phyloP scores from a whole-genome alignment of 352 stramenopile species.

The Thraustotheca clavata region DNA sequence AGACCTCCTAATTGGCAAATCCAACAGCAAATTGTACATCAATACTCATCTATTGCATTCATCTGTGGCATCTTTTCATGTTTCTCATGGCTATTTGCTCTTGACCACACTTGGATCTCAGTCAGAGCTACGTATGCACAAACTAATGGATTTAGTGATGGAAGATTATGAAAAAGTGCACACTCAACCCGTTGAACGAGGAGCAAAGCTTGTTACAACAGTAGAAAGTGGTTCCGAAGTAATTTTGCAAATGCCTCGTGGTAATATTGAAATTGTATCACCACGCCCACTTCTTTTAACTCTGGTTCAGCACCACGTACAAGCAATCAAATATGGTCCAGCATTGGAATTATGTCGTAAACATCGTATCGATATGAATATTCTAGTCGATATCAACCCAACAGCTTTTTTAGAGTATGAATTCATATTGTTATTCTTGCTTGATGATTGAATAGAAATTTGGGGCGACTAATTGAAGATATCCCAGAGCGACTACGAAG shows the following conservation, averaged over 20 bases:
- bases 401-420: constrained; percentile 31
- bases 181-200: constrained; percentile 47
- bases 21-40: constrained; percentile 42
- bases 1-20: neutral
- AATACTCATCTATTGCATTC: constrained; percentile 31
- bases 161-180: neutral
- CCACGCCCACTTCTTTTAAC: constrained; percentile 52
- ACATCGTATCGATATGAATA: constrained; percentile 67
- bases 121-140: constrained; percentile 44
- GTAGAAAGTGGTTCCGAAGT: constrained; percentile 44
- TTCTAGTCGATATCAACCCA: constrained; percentile 58
- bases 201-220: constrained; percentile 48
- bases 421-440: constrained; percentile 33
- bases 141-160: constrained; percentile 21
- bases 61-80: constrained; percentile 56
- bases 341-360: constrained; percentile 66
- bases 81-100: constrained; percentile 39
- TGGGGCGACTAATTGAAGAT: neutral
- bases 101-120: constrained; percentile 57
- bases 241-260: constrained; percentile 63
- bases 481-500: constrained; percentile 33
- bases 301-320: constrained; percentile 36
- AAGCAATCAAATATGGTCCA: constrained; percentile 30
- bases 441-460: neutral
- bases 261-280: constrained; percentile 61